These are phyloP conservation scores for Ilyonectria destructans DNA, from an alignment of 2,329 filamentous ascomycete genomes.

Conservation along the genomic window DNA sequence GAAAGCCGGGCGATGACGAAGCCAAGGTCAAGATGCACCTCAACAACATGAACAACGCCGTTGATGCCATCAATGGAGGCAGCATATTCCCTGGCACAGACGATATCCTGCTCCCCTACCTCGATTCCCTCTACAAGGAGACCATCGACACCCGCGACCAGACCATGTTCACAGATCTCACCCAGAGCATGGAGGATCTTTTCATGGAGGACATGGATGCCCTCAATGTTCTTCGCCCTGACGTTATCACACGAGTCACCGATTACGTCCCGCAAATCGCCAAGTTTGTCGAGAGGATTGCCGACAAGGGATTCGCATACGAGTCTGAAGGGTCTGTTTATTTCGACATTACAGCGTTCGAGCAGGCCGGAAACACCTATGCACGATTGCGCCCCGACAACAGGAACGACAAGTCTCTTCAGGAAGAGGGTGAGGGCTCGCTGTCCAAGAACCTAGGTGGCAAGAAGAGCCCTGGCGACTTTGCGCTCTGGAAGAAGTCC, in stretches of 20 bases:
- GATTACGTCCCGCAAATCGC: constrained; percentile 93
- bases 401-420: constrained; percentile 85
- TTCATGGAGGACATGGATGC: constrained; percentile 92
- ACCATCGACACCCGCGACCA: constrained; percentile 75
- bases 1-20: constrained; percentile 81
- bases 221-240: constrained; percentile 87
- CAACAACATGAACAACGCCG: constrained; percentile 71
- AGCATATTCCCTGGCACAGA: constrained; percentile 71
- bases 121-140: constrained; percentile 80
- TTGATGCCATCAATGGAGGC: constrained; percentile 63
- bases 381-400: constrained; percentile 89
- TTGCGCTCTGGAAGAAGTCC: constrained; percentile 93
- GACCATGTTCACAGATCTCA: constrained; percentile 88
- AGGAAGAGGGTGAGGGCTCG: constrained; percentile 92
- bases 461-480: constrained; percentile 87
- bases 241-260: constrained; percentile 90
- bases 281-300: constrained; percentile 85
- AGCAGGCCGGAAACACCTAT: constrained; percentile 87
- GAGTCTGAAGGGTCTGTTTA: constrained; percentile 89
- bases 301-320: constrained; percentile 91
- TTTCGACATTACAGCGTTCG: constrained; percentile 92
- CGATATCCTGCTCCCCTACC: constrained; percentile 84
- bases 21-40: constrained; percentile 94
- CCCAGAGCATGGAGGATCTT: constrained; percentile 87
- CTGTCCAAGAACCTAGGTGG: constrained; percentile 73